phyloP scores from a whole-genome alignment of 2,329 filamentous ascomycete species.

The Talaromyces funiculosus region DNA sequence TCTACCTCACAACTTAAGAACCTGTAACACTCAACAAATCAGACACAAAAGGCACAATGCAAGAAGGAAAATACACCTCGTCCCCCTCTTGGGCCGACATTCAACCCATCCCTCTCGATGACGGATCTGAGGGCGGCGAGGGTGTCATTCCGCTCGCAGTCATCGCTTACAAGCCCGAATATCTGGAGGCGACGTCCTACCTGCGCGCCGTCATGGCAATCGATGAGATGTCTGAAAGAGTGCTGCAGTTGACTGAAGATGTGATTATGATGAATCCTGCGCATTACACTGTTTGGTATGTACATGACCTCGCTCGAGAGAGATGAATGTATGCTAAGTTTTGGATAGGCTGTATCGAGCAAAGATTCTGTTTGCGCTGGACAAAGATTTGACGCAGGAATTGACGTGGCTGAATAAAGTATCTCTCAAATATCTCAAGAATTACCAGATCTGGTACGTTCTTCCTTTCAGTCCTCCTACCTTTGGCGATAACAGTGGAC shows the following conservation, averaged over 20 bases:
- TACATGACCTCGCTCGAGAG: neutral
- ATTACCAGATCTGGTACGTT: conserved; percentile 88
- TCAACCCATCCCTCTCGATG: conserved; percentile 73
- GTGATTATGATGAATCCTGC: conserved; percentile 91
- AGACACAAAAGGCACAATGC: conserved; percentile 15
- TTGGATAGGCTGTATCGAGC: conserved; percentile 75
- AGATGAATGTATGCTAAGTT: conserved; percentile 4
- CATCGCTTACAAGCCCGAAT: conserved; percentile 86
- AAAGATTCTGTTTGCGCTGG: conserved; percentile 64
- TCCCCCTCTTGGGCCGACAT: conserved; percentile 81
- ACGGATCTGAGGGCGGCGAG: conserved; percentile 52
- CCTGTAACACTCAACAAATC: neutral
- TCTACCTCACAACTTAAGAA: neutral
- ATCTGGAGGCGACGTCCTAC: conserved; percentile 88
- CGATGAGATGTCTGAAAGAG: conserved; percentile 75
- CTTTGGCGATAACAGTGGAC: neutral
- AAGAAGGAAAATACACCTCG: conserved; percentile 48
- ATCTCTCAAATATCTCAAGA: conserved; percentile 81
- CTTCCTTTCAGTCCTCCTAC: neutral
- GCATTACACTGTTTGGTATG: conserved; percentile 92
- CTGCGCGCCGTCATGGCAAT: conserved; percentile 87
- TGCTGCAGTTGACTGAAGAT: conserved; percentile 75
- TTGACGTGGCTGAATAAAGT: conserved; percentile 80
- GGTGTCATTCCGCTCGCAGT: conserved; percentile 66
- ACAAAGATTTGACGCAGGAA: conserved; percentile 63